phyloP scores from a whole-genome alignment of 768 basidiomycete genomes.

The Tricholoma matsutake region DNA sequence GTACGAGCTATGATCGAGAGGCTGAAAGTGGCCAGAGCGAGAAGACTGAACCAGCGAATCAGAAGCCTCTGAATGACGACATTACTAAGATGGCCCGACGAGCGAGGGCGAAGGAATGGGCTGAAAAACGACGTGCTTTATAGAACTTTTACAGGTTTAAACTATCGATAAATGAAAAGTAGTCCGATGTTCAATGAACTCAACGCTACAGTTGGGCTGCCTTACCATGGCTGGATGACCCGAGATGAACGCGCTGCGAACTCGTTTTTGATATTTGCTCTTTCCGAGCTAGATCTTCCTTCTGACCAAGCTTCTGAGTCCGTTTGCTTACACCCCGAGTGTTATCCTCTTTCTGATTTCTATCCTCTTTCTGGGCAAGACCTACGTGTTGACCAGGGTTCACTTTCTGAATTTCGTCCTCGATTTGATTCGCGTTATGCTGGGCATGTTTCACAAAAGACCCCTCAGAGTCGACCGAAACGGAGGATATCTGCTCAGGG shows the following conservation, averaged over 20 bases:
- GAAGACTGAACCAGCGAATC: background rate
- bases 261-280: background rate
- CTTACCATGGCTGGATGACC: too few species aligned
- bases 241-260: background rate
- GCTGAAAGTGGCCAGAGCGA: slow-evolving; percentile 1
- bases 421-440: background rate
- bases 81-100: slow-evolving; percentile 48
- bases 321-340: background rate
- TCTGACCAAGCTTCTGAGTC: background rate
- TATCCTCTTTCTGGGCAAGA: background rate
- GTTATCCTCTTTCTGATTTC: background rate
- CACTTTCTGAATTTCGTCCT: background rate
- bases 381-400: background rate
- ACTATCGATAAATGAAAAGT: background rate
- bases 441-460: background rate
- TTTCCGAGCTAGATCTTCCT: background rate
- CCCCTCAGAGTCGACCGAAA: background rate
- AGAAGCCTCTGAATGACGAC: slow-evolving; percentile 1
- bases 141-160: background rate
- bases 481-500: background rate
- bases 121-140: slow-evolving; percentile 41
- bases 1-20: slow-evolving; percentile 16
- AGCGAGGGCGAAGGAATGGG: slow-evolving; percentile 56
- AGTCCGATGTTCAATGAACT: background rate
- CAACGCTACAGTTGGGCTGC: background rate